Conservation (phyloP, 305 asterid species). For the Petunia hybrid region DNA sequence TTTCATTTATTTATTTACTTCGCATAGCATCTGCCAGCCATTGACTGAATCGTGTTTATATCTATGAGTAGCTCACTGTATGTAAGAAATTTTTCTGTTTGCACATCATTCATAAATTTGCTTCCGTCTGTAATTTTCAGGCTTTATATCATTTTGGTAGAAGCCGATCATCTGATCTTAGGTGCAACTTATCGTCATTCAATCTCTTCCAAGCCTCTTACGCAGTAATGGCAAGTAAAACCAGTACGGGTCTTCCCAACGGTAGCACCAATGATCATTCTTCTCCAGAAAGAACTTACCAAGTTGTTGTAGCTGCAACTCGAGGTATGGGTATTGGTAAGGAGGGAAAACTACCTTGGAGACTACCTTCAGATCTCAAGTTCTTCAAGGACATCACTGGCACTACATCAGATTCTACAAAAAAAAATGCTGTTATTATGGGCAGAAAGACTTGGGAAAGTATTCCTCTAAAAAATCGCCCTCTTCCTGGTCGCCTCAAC, state of each 20-base stretch:
- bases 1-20: no score
- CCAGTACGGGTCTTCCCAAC: constrained; percentile 39
- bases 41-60: neutral
- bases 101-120: neutral
- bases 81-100: neutral
- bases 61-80: neutral
- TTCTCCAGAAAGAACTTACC: constrained; percentile 55
- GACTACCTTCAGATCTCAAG: constrained; percentile 78
- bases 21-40: neutral
- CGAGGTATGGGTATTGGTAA: constrained; percentile 84
- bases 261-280: constrained; percentile 38
- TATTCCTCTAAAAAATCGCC: constrained; percentile 66
- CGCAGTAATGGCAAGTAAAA: constrained; percentile 47
- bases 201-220: constrained; percentile 25
- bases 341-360: constrained; percentile 85
- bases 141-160: neutral
- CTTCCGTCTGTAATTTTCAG: neutral
- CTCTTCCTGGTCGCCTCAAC: constrained; percentile 80
- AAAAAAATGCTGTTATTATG: constrained; percentile 84
- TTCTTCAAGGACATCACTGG: constrained; percentile 74
- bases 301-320: constrained; percentile 90
- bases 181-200: neutral
- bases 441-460: constrained; percentile 96
- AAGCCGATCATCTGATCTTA: neutral
- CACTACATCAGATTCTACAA: constrained; percentile 61